A percentile compares a stretch with the other conserved stretches of the same genome.
Evolutionary conservation across 2,329 filamentous ascomycete species (phyloP).

Genomic region (Bipolaris zeicola): DNA sequence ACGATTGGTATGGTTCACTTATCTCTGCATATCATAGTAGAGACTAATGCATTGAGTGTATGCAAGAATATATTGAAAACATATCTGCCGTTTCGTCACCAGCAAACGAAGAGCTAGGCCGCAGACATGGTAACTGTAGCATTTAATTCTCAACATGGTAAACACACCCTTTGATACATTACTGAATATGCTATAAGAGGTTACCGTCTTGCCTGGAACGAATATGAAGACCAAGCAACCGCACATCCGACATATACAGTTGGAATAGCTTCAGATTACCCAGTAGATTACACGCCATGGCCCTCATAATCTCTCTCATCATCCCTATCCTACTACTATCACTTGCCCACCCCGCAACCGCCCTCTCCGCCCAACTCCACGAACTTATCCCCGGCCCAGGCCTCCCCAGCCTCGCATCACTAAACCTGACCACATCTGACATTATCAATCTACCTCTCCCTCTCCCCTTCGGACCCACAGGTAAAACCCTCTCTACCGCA

Average conservation of each 20-base stretch:
- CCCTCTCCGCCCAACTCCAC: not conserved
- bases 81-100: not conserved
- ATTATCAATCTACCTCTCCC: constrained; percentile 2
- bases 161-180: not conserved
- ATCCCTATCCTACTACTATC: not conserved
- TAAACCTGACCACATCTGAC: constrained; percentile 11
- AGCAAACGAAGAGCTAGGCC: not conserved
- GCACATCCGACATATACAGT: not conserved
- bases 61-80: not conserved
- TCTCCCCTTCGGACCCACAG: not conserved
- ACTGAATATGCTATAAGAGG: not conserved
- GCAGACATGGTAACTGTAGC: not conserved
- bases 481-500: not conserved
- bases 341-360: not conserved
- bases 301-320: not conserved
- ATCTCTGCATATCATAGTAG: not conserved
- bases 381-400: constrained; percentile 3
- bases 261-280: not conserved
- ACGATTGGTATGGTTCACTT: not conserved
- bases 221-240: not conserved
- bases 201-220: not conserved
- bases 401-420: constrained; percentile 14
- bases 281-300: not conserved
- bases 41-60: not conserved
- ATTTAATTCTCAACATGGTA: too few species aligned